These are phyloP conservation scores for Fusarium clavum DNA, from an alignment of 2,329 filamentous ascomycete species.

Conservation along the genomic window DNA sequence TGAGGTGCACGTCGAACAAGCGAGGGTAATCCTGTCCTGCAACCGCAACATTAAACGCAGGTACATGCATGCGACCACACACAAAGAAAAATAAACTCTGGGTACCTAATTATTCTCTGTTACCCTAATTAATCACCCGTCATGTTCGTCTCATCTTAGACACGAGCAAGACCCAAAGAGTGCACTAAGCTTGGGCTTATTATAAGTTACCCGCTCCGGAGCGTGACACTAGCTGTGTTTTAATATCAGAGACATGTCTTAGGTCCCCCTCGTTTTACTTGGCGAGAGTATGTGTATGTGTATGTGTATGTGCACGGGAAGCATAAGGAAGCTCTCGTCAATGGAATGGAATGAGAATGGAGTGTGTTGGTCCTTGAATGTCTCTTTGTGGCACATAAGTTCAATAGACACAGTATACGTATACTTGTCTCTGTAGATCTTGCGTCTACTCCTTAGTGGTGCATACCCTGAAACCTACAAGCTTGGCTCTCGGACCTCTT, in stretches of 20 bases:
- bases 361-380: constrained; percentile 6
- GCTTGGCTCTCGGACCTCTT: constrained; percentile 18
- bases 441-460: constrained; percentile 1
- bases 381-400: constrained; percentile 2
- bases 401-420: background rate
- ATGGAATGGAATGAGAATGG: background rate
- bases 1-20: constrained; percentile 23
- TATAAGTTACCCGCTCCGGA: constrained; percentile 26
- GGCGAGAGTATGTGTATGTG: background rate
- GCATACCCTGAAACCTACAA: constrained; percentile 25
- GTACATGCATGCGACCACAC: constrained; percentile 24
- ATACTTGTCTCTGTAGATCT: background rate
- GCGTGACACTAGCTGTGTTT: constrained; percentile 19
- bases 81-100: constrained; percentile 3
- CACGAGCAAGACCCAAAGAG: constrained; percentile 20
- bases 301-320: constrained; percentile 13
- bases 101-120: background rate
- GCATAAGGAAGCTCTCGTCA: background rate
- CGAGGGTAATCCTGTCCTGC: constrained; percentile 31
- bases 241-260: constrained; percentile 25
- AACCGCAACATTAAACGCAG: constrained; percentile 19
- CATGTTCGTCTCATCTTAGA: constrained; percentile 14
- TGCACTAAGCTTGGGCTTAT: constrained; percentile 9
- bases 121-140: background rate
- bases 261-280: constrained; percentile 19